Evolutionary conservation across 2,329 filamentous ascomycete species (phyloP).

Genomic region (Colletotrichum lentis): DNA sequence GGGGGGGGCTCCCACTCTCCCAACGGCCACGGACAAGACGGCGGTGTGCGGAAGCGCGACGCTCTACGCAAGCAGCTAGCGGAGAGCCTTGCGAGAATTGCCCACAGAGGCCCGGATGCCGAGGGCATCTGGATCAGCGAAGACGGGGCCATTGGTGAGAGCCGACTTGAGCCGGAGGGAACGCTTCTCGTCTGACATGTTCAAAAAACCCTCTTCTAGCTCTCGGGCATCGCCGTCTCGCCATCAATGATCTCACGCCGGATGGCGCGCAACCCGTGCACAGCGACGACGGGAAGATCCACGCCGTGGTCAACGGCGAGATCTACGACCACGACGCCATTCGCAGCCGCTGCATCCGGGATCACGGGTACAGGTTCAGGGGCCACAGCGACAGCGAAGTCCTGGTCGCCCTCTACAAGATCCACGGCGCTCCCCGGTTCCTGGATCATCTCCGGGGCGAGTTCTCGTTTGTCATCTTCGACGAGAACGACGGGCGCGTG

Average conservation of each 20-base stretch:
- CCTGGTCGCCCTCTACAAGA: constrained; percentile 60
- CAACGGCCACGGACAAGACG: neutral
- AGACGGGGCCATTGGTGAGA: constrained; percentile 21
- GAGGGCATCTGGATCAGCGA: constrained; percentile 43
- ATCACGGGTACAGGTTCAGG: constrained; percentile 54
- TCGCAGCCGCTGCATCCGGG: constrained; percentile 46
- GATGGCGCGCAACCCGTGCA: constrained; percentile 58
- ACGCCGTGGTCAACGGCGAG: constrained; percentile 67
- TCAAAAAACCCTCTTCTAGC: constrained; percentile 31
- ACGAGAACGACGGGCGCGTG: constrained; percentile 50
- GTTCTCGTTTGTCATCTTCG: constrained; percentile 62
- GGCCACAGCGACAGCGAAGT: constrained; percentile 61
- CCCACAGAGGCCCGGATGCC: constrained; percentile 46
- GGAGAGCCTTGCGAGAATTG: constrained; percentile 37
- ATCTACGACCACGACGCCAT: constrained; percentile 62
- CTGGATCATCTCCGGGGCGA: constrained; percentile 59
- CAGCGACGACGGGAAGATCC: constrained; percentile 48
- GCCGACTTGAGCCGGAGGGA: no score
- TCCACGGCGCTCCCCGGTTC: constrained; percentile 52
- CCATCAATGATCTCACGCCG: constrained; percentile 60
- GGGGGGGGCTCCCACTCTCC: neutral
- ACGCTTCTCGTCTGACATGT: neutral
- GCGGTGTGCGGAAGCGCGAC: neutral
- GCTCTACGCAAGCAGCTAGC: constrained; percentile 8
- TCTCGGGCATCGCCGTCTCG: constrained; percentile 59